phyloP scores from a whole-genome alignment of 1,139 yeast species.

The Blastobotrys malaysiensis region DNA sequence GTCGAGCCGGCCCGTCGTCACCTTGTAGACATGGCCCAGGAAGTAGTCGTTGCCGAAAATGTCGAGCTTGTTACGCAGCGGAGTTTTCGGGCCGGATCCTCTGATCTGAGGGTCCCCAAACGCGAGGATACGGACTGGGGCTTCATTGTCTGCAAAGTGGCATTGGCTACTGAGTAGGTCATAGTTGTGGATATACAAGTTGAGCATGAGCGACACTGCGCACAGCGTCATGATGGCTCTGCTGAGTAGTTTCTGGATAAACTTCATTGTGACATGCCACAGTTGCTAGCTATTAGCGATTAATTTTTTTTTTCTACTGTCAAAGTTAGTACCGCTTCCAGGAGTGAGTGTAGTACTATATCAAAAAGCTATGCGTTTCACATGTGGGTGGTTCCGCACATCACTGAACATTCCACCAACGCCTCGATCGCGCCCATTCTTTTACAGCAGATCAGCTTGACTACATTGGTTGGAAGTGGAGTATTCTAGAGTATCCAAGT shows the following conservation, averaged over 20 bases:
- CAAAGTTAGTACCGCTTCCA: too few relatives aligned
- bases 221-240: background rate
- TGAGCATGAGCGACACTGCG: constrained; percentile 9
- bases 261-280: background rate
- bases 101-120: constrained; percentile 97
- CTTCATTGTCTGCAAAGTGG: constrained; percentile 26
- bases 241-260: background rate
- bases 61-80: constrained; percentile 72
- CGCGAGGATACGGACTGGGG: constrained; percentile 43
- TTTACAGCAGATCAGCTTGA: too few relatives aligned
- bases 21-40: constrained; percentile 71
- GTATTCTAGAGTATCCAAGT: too few relatives aligned
- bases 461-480: too few relatives aligned
- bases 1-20: constrained; percentile 53
- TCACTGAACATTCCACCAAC: background rate
- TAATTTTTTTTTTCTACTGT: background rate
- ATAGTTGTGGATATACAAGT: constrained; percentile 22
- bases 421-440: background rate
- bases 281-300: background rate
- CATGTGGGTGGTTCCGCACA: background rate
- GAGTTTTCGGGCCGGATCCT: constrained; percentile 66
- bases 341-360: too few relatives aligned
- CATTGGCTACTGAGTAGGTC: constrained; percentile 21
- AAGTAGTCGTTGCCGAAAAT: constrained; percentile 84
- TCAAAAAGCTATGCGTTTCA: background rate